Conservation (phyloP, 352 stramenopile genomes). For the Phytophthora cryptogea region DNA sequence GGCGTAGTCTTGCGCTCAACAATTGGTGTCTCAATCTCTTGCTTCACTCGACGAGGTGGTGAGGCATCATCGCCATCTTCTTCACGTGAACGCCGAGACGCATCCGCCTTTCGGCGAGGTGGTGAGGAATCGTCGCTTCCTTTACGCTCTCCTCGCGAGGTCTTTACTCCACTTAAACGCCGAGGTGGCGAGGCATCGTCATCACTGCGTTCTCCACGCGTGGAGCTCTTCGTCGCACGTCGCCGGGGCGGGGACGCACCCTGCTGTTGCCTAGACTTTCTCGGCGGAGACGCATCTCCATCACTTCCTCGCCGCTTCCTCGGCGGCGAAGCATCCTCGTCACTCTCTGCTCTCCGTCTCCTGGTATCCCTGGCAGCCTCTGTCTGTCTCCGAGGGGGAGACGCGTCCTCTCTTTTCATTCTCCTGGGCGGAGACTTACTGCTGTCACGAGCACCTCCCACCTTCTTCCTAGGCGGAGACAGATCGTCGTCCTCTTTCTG, state of each 20-base stretch:
- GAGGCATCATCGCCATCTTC: slow-evolving; percentile 23
- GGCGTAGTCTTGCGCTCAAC: not conserved
- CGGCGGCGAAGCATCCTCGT: slow-evolving; percentile 38
- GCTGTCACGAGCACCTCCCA: slow-evolving; percentile 14
- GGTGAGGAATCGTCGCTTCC: slow-evolving; percentile 18
- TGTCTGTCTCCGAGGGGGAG: slow-evolving; percentile 29
- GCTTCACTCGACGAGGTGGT: slow-evolving; percentile 21
- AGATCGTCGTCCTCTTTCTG: slow-evolving; percentile 38
- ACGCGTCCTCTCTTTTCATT: slow-evolving; percentile 31
- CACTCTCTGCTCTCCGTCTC: slow-evolving; percentile 15
- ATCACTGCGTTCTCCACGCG: slow-evolving; percentile 2
- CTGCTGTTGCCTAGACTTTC: slow-evolving; percentile 14
- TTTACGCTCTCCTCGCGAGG: not conserved
- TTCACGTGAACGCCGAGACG: not conserved
- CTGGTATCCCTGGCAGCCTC: slow-evolving; percentile 2
- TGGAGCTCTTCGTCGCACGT: not conserved
- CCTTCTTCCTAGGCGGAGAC: slow-evolving; percentile 55
- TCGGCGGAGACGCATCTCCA: slow-evolving; percentile 26
- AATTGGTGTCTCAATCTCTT: slow-evolving; percentile 1
- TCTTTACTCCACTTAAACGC: not conserved
- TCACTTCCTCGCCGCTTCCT: slow-evolving; percentile 8
- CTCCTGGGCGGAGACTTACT: slow-evolving; percentile 38
- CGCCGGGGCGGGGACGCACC: slow-evolving; percentile 24
- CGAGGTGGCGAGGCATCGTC: slow-evolving; percentile 28
- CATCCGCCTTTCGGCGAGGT: slow-evolving; percentile 1